Evolutionary conservation across 2,329 filamentous ascomycete genomes (phyloP).

Genomic region (Nemania sp.): DNA sequence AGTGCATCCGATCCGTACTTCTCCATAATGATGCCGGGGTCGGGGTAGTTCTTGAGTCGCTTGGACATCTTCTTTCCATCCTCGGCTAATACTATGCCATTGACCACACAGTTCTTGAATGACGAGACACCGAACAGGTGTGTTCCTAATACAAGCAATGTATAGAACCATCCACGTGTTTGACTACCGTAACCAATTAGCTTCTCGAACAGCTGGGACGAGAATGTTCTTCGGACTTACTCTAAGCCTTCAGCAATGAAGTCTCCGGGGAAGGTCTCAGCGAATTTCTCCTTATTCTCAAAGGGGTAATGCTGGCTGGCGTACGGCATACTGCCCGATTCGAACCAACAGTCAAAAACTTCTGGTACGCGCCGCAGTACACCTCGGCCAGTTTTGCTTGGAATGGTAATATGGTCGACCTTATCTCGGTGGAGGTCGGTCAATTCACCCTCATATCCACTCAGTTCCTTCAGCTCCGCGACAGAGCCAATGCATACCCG

Average conservation of each 20-base stretch:
- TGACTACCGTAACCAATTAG: constrained; percentile 50
- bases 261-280: constrained; percentile 83
- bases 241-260: constrained; percentile 94
- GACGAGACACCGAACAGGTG: constrained; percentile 84
- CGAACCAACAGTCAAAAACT: constrained; percentile 97
- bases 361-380: constrained; percentile 80
- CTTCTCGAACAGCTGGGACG: neutral
- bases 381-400: constrained; percentile 85
- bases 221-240: constrained; percentile 55
- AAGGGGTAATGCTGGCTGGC: constrained; percentile 91
- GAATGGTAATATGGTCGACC: constrained; percentile 92
- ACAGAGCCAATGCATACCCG: constrained; percentile 84
- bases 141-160: constrained; percentile 82
- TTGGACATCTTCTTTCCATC: constrained; percentile 99
- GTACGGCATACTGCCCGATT: constrained; percentile 95
- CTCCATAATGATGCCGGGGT: constrained; percentile 80
- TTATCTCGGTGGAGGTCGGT: constrained; percentile 90
- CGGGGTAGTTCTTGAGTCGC: constrained; percentile 93
- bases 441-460: constrained; percentile 82
- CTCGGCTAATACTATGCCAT: constrained; percentile 90
- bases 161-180: constrained; percentile 96
- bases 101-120: constrained; percentile 96
- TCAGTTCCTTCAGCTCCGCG: constrained; percentile 80
- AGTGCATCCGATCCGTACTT: constrained; percentile 92
- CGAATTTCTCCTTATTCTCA: constrained; percentile 80